These are phyloP conservation scores for Linnemannia zychae DNA, from an alignment of 192 early-diverging fungal genomes.

Conservation along the genomic window DNA sequence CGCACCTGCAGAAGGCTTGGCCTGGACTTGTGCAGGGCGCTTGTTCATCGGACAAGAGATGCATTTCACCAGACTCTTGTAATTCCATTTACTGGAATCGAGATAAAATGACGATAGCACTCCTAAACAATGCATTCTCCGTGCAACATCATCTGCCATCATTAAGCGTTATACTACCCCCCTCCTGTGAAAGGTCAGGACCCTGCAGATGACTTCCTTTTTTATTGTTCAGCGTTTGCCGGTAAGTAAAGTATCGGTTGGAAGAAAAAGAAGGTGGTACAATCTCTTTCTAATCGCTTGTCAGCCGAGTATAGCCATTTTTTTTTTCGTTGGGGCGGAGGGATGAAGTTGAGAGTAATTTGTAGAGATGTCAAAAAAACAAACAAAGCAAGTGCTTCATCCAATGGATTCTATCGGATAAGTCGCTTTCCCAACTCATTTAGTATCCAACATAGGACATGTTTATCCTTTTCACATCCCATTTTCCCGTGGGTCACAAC, in stretches of 20 bases:
- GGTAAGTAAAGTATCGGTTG: background rate
- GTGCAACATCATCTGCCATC: conserved; percentile 6
- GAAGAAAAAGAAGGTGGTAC: background rate
- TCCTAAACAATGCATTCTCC: background rate
- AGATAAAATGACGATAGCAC: too few species aligned
- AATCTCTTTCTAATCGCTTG: background rate
- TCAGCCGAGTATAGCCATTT: background rate
- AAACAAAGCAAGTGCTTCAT: background rate
- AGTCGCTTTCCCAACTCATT: background rate
- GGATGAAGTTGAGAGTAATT: background rate
- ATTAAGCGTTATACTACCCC: background rate
- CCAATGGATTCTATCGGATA: conserved; percentile 2
- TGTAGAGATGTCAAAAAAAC: background rate
- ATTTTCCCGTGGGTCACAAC: background rate
- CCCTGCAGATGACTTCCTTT: conserved; percentile 2
- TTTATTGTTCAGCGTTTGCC: background rate
- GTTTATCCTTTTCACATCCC: background rate
- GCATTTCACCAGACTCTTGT: too few species aligned
- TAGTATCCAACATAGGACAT: background rate
- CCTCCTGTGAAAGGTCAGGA: background rate
- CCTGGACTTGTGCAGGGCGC: too few species aligned
- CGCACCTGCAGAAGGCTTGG: too few species aligned
- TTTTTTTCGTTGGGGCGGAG: background rate
- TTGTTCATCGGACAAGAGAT: too few species aligned
- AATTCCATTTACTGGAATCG: too few species aligned